Percentiles rank a stretch among this genome's conserved stretches.
These are phyloP conservation scores for Zygosaccharomyces pseudorouxii DNA, from an alignment of 805 yeast genomes.

Conservation along the genomic window DNA sequence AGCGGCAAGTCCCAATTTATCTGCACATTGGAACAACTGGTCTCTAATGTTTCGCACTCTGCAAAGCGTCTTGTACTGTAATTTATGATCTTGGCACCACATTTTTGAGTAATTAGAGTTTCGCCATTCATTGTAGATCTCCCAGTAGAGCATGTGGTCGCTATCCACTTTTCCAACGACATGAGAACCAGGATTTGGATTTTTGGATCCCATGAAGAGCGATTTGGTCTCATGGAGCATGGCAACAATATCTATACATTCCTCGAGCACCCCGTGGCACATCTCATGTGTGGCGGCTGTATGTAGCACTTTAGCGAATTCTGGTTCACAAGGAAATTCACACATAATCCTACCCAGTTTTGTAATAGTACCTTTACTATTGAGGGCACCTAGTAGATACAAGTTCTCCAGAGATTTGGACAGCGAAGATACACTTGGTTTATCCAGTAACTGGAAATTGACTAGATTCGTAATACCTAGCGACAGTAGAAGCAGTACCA, in stretches of 20 bases:
- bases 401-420: slow-evolving; percentile 72
- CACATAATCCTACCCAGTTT: slow-evolving; percentile 80
- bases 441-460: slow-evolving; percentile 85
- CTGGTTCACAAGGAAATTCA: slow-evolving; percentile 88
- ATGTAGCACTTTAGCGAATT: slow-evolving; percentile 71
- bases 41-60: slow-evolving; percentile 66
- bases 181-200: slow-evolving; percentile 16
- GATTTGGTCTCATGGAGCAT: slow-evolving; percentile 79
- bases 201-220: slow-evolving; percentile 24
- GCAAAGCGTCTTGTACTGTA: slow-evolving; percentile 68
- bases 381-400: slow-evolving; percentile 85
- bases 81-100: slow-evolving; percentile 83
- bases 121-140: slow-evolving; percentile 74
- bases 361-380: slow-evolving; percentile 73
- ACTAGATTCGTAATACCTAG: slow-evolving; percentile 80
- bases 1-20: slow-evolving; percentile 28
- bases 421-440: slow-evolving; percentile 71
- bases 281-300: slow-evolving; percentile 47
- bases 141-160: slow-evolving; percentile 73
- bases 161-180: slow-evolving; percentile 52
- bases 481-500: slow-evolving; percentile 70
- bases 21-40: slow-evolving; percentile 62
- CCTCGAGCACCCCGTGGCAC: slow-evolving; percentile 53
- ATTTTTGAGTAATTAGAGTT: slow-evolving; percentile 58
- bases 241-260: slow-evolving; percentile 68